Percentiles rank a stretch among this genome's conserved stretches.
These are phyloP conservation scores for Fusarium nodosum DNA, from an alignment of 2,329 filamentous ascomycete genomes.

Conservation along the genomic window DNA sequence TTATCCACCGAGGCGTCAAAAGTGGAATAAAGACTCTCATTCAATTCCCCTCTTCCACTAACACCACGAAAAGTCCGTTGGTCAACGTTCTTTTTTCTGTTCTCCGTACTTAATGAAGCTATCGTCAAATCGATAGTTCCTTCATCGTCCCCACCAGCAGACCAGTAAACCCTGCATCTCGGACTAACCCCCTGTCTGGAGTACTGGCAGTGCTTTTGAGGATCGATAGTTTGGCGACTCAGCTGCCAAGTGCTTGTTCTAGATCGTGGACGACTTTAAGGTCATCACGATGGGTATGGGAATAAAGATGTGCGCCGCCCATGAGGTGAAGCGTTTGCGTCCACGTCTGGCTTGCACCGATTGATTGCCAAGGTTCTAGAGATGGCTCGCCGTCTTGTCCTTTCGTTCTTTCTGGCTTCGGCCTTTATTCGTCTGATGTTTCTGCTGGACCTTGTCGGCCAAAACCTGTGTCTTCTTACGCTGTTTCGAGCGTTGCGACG, in stretches of 20 bases:
- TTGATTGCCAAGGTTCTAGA: background rate
- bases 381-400: slow-evolving; percentile 37
- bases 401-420: slow-evolving; percentile 18
- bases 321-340: background rate
- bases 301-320: slow-evolving; percentile 7
- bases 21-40: no score
- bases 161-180: background rate
- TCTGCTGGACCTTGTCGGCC: slow-evolving; percentile 15
- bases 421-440: slow-evolving; percentile 5
- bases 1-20: background rate
- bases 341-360: background rate
- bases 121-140: slow-evolving; percentile 27
- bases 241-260: slow-evolving; percentile 1
- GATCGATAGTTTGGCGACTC: slow-evolving; percentile 12
- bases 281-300: background rate
- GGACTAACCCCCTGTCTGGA: background rate
- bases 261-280: background rate
- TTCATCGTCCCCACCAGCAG: slow-evolving; percentile 1
- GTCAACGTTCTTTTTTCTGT: background rate
- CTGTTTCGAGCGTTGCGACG: background rate
- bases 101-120: background rate
- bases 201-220: background rate
- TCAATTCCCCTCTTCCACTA: background rate
- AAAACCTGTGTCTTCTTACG: background rate
- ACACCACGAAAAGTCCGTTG: background rate